Evolutionary conservation across 108 stramenopile species (phyloP).

Genomic region (Fistulifera solaris): DNA sequence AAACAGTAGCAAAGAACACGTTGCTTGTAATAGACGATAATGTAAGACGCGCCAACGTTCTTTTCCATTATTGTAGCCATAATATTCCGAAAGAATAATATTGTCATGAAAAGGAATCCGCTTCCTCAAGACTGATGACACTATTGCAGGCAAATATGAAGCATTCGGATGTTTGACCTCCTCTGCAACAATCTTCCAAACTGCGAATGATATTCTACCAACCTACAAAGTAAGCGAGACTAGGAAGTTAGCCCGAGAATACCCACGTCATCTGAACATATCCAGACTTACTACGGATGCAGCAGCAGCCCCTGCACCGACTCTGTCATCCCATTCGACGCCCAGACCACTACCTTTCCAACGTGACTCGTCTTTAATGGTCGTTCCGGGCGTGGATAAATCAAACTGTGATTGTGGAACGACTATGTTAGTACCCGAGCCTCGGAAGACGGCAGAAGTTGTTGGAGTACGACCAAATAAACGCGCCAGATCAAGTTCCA

Average conservation of each 20-base stretch:
- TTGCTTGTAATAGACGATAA: slow-evolving; percentile 56
- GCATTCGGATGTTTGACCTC: slow-evolving; percentile 81
- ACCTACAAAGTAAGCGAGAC: slow-evolving; percentile 15
- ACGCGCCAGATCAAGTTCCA: slow-evolving; percentile 57
- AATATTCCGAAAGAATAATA: slow-evolving; percentile 67
- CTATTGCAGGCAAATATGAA: slow-evolving; percentile 79
- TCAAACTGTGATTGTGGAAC: neutral
- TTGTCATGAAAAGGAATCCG: slow-evolving; percentile 75
- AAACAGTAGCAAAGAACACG: slow-evolving; percentile 54
- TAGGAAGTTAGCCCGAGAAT: neutral
- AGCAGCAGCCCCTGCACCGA: slow-evolving; percentile 84
- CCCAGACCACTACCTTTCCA: slow-evolving; percentile 80
- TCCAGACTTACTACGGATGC: slow-evolving; percentile 58
- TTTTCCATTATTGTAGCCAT: slow-evolving; percentile 32
- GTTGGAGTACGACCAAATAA: slow-evolving; percentile 69
- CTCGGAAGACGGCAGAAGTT: neutral
- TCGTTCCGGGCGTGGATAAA: slow-evolving; percentile 4
- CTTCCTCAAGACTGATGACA: slow-evolving; percentile 57
- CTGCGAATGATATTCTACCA: slow-evolving; percentile 69
- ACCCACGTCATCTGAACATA: neutral
- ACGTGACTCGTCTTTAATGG: slow-evolving; percentile 2
- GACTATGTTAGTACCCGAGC: neutral
- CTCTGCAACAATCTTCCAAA: slow-evolving; percentile 76
- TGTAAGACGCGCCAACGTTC: slow-evolving; percentile 72
- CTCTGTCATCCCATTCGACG: slow-evolving; percentile 78